Conservation (phyloP, 202 grass and related monocot species). For the Cymbopogon flexuosus region DNA sequence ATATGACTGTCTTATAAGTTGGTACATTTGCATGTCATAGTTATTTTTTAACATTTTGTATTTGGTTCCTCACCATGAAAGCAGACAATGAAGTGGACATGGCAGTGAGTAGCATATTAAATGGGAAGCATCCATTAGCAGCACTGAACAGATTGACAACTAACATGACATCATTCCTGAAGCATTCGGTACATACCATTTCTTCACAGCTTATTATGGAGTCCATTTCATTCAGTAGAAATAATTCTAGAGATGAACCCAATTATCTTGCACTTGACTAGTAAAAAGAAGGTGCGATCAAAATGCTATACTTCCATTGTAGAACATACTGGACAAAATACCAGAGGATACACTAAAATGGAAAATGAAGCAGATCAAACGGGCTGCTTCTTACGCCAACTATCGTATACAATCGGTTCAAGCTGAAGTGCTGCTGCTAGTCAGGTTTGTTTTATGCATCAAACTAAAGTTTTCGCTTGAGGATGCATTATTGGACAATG, state of each 20-base stretch:
- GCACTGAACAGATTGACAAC: conserved; percentile 45
- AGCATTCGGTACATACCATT: conserved; percentile 40
- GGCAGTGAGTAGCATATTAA: conserved; percentile 39
- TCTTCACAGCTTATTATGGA: not conserved
- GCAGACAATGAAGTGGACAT: conserved; percentile 51
- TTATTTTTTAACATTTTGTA: not conserved
- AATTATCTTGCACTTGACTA: not conserved
- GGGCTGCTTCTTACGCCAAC: conserved; percentile 46
- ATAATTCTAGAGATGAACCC: not conserved
- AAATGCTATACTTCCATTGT: conserved; percentile 21
- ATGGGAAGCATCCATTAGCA: conserved; percentile 44
- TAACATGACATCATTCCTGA: conserved; percentile 43
- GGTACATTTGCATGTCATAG: not conserved
- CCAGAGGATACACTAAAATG: conserved; percentile 55
- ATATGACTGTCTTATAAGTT: not conserved
- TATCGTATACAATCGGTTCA: conserved; percentile 46
- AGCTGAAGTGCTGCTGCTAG: conserved; percentile 54
- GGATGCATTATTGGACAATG: not conserved
- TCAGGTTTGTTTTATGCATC: conserved; percentile 30
- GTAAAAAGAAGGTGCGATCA: not conserved
- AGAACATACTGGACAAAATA: conserved; percentile 53
- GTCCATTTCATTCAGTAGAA: not conserved
- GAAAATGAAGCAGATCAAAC: conserved; percentile 50
- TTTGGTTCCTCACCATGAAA: conserved; percentile 2
- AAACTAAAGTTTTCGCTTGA: not conserved